Percentiles rank a stretch among this genome's conserved stretches.
Conservation (phyloP, 2,329 filamentous ascomycete genomes). For the Boeremia exigua region DNA sequence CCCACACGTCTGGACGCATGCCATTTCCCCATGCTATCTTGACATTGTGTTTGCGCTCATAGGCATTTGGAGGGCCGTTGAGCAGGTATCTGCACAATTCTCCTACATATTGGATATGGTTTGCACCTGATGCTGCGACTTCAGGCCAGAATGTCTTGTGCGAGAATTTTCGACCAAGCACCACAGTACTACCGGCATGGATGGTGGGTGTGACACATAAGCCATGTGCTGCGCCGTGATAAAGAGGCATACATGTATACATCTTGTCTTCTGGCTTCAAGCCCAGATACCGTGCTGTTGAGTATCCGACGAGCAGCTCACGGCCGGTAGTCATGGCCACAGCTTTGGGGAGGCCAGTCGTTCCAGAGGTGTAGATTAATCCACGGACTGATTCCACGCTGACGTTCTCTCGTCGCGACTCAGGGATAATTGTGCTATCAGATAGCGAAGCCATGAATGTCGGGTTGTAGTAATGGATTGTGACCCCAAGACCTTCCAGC, state of each 20-base stretch:
- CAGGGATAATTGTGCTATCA: slow-evolving; percentile 31
- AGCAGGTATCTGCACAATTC: slow-evolving; percentile 47
- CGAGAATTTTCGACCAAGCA: slow-evolving; percentile 40
- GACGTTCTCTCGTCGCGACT: slow-evolving; percentile 29
- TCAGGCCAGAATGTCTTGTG: slow-evolving; percentile 49
- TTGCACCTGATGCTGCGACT: slow-evolving; percentile 38
- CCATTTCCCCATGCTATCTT: slow-evolving; percentile 49
- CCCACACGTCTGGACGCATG: slow-evolving; percentile 52
- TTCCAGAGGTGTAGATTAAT: slow-evolving; percentile 48
- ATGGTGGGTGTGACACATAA: slow-evolving; percentile 39
- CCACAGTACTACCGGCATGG: slow-evolving; percentile 41
- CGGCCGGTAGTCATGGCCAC: slow-evolving; percentile 37
- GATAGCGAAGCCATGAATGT: slow-evolving; percentile 31
- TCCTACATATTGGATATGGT: slow-evolving; percentile 47
- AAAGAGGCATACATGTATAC: slow-evolving; percentile 49
- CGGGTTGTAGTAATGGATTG: slow-evolving; percentile 41
- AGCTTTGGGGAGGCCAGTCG: slow-evolving; percentile 45
- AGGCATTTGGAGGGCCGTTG: slow-evolving; percentile 40
- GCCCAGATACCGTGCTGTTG: slow-evolving; percentile 31
- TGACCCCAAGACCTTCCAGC: slow-evolving; percentile 29
- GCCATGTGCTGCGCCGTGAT: slow-evolving; percentile 43
- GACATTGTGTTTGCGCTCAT: slow-evolving; percentile 42
- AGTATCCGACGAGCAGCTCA: slow-evolving; percentile 35
- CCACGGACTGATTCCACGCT: slow-evolving; percentile 34
- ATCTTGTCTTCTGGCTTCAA: slow-evolving; percentile 39